Base-by-base conservation (phyloP, 2,329 filamentous ascomycete genomes). In the Botrytis aclada region DNA sequence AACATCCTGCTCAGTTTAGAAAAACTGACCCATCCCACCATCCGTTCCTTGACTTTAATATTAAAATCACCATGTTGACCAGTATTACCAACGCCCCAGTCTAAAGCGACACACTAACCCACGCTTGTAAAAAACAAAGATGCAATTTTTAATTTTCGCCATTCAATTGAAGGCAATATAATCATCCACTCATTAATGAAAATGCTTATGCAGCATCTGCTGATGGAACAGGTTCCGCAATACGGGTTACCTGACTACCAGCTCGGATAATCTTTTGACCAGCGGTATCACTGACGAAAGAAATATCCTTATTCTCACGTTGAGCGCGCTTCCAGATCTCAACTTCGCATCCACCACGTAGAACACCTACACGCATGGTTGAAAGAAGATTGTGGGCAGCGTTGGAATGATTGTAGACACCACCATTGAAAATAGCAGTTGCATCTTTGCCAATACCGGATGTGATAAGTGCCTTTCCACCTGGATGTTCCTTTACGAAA, bases 261-360 rank as follows among this genome's bases (percentile, higher is more conserved):
- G 95, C 94, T 76, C 95, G 92, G 80, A 97, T 89, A 78, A 98
- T 94, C 76, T 92, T 90, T 82, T 93, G 88, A 69, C 94, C 95
- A 71, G 89, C 86, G 25, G 90, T 92, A 81, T 97, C 95, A 82
- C 93, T 94, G 82, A 93, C 88, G 77, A 92, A 90, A 73, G 90
- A 89, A 73, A 93, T 87, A 78, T 95, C 93, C 86, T 95, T 95
- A 86, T 92, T 93, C 84, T 95, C 92, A 79, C 90, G 88, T 82
- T 95, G 92, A 72, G 92, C 89, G 60, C 93, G 91, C 88, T 96
- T 96, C 93, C 93, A 97, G 83, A 96, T 94, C 86, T 97, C 93
- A 41, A 97, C 93, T 82, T 96, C 93, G 81, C 92, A 94, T 61
- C 93, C 93, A 76, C 93, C 93, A 70, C 93, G 92, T 76, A 97